These are phyloP conservation scores for Corylus americana DNA, from an alignment of 306 rosid species.

Conservation along the genomic window DNA sequence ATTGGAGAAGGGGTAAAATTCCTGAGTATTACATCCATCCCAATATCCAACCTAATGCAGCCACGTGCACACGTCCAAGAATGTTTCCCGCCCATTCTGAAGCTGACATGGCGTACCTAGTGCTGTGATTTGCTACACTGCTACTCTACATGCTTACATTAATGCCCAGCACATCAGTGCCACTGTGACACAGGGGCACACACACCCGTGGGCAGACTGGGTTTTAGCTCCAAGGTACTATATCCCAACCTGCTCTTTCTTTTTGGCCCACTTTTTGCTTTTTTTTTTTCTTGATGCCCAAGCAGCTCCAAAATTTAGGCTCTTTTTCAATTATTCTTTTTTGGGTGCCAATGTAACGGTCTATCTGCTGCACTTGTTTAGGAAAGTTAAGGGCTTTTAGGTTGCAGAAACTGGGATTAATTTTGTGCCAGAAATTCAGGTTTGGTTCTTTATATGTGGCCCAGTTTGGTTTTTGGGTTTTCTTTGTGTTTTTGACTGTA, in stretches of 20 bases:
- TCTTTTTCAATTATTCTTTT: background rate
- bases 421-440: background rate
- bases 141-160: conserved; percentile 1
- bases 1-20: too few relatives aligned
- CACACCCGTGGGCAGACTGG: background rate
- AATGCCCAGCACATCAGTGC: conserved; percentile 8
- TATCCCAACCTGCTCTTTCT: background rate
- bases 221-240: conserved; percentile 1
- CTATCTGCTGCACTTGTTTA: background rate
- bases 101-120: conserved; percentile 5
- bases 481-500: background rate
- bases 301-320: conserved; percentile 4
- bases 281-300: background rate
- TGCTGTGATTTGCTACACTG: conserved; percentile 7
- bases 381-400: background rate
- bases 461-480: background rate
- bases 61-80: background rate
- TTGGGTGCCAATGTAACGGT: background rate
- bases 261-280: background rate
- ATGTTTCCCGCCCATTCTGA: conserved; percentile 13
- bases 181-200: background rate
- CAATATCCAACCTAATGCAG: background rate
- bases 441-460: background rate
- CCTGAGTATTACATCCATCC: too few relatives aligned
- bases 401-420: background rate